These are phyloP conservation scores for Ottelia alismoides DNA, from an alignment of 106 monocot genomes.

Conservation along the genomic window DNA sequence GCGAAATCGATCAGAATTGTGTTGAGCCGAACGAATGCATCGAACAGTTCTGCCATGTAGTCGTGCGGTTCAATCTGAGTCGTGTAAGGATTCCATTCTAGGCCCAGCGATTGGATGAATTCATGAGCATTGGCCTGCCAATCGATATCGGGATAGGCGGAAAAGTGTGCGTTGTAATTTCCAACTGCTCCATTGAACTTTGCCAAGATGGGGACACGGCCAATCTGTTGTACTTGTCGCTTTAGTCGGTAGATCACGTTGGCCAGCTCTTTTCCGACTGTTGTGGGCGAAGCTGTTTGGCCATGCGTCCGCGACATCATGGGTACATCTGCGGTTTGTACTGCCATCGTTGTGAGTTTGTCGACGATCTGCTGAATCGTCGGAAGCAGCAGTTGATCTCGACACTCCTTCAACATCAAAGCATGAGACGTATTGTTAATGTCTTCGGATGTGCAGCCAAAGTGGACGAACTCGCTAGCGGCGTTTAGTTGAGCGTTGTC, in stretches of 20 bases:
- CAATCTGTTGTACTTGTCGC: conserved; percentile 24
- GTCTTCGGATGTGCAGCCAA: too few species aligned
- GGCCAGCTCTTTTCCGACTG: background rate
- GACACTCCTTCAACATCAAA: too few species aligned
- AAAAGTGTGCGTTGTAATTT: conserved; percentile 74
- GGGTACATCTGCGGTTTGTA: too few species aligned
- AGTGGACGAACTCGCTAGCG: too few species aligned
- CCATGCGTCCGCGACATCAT: too few species aligned
- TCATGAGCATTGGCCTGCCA: conserved; percentile 46
- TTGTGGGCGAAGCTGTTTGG: background rate
- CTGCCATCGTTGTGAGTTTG: too few species aligned
- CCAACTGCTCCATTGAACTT: conserved; percentile 85
- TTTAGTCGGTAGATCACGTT: conserved; percentile 38
- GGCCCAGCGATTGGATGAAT: conserved; percentile 46
- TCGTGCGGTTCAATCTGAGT: conserved; percentile 82
- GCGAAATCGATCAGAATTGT: conserved; percentile 58
- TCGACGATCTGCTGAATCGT: too few species aligned
- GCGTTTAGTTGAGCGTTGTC: too few species aligned
- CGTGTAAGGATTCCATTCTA: conserved; percentile 47
- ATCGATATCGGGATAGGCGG: conserved; percentile 54
- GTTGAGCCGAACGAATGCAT: conserved; percentile 41
- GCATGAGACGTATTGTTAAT: too few species aligned
- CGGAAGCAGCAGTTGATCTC: too few species aligned
- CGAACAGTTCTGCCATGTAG: conserved; percentile 59
- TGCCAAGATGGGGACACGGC: conserved; percentile 37